A percentile compares a stretch with the other conserved stretches of the same genome.
Conservation (phyloP, 2,329 filamentous ascomycete species). For the Ramichloridium luteum region DNA sequence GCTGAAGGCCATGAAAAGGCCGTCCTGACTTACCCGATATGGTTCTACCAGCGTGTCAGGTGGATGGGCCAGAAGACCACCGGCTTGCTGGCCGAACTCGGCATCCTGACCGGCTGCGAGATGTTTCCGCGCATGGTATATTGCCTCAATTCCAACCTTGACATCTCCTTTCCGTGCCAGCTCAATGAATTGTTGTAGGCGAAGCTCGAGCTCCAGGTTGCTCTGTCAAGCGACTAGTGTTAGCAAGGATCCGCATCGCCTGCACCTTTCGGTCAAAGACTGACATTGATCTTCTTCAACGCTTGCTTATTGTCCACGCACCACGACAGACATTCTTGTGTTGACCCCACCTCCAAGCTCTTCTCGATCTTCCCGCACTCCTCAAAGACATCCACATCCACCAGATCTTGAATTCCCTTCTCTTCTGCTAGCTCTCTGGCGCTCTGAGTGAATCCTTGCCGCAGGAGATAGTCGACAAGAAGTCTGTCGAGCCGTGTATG, state of each 20-base stretch:
- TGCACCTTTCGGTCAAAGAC: conserved; percentile 20
- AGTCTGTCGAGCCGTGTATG: conserved; percentile 68
- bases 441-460: conserved; percentile 68
- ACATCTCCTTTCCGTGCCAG: conserved; percentile 58
- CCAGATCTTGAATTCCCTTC: conserved; percentile 64
- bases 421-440: conserved; percentile 63
- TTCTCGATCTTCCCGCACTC: conserved; percentile 67
- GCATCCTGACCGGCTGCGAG: conserved; percentile 57
- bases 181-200: conserved; percentile 91
- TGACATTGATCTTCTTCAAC: conserved; percentile 71
- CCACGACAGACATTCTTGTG: conserved; percentile 74
- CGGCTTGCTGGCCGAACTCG: conserved; percentile 59
- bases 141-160: conserved; percentile 60
- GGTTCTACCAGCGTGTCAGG: conserved; percentile 48
- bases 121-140: conserved; percentile 70
- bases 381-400: conserved; percentile 80
- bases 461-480: conserved; percentile 82
- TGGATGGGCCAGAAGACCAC: conserved; percentile 66
- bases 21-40: conserved; percentile 40
- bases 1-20: not conserved
- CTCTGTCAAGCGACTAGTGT: conserved; percentile 39
- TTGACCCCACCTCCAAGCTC: conserved; percentile 55
- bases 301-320: conserved; percentile 89
- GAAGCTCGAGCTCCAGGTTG: conserved; percentile 82
- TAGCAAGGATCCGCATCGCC: conserved; percentile 4